Base-by-base conservation (phyloP, 257 asterid genomes). In the Paraleonurus japonicus region DNA sequence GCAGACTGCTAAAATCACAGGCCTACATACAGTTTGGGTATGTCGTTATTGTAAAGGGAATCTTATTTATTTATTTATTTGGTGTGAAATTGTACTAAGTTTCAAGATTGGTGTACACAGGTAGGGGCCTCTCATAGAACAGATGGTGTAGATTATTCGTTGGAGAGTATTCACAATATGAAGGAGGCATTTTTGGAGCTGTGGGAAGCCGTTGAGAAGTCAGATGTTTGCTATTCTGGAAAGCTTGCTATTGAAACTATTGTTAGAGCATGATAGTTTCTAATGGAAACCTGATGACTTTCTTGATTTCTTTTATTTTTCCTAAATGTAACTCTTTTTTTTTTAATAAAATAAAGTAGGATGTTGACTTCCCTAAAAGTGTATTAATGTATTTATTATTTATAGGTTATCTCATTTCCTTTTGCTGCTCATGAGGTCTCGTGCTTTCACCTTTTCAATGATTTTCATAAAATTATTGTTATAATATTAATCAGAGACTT, bases 111-210 rank as follows among this genome's bases (percentile, higher is more conserved):
- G 41, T 69, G 71, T 35, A 51, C 57, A 62, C 65, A 90, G 98
- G 90, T 93, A 20, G 98, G 97, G 6, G 76, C 88, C 10, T 80
- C 95, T 19, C 94, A 82, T 45, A 81, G 75, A 41, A 75, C 84
- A 47, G 37, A 79, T 30, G 90, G 95, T 11, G 95, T 87, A 41
- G 96, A 90, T 81, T 75, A 89, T 78, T 82, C 94, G 1, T 81
- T 90, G 59, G 92, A 87, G 82, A 90, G 96, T 84, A 89, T 93
- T 76, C 98, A 93, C 78, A 93, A 93, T 63, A 84, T 90, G 71
- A 81, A 78, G 87, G 98, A 87, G 77, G 97, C 97, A 27, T 76
- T 93, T 77, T 95, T 96, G 0, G 95, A 86, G 86, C 84, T 93
- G 70, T 90, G 98, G 97, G 97, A 89, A 67, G 90, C 81, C 4